Evolutionary conservation across 345 rosid species (phyloP), one percentile per base, ranked within the genome.

Genomic region (Fremontodendron californicum): DNA sequence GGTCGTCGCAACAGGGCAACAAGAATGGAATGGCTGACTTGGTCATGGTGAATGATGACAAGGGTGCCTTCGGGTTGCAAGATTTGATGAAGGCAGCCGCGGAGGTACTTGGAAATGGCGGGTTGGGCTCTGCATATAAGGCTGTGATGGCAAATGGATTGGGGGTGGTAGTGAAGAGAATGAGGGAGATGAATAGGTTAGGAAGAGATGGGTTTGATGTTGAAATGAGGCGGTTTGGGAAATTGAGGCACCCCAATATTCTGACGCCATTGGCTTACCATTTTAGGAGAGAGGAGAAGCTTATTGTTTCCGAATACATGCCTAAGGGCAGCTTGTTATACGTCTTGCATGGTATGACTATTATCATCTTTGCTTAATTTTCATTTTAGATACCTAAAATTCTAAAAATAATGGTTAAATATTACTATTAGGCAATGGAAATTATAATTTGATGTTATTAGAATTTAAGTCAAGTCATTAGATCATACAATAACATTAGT

Each of bases 61-160:
- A 84, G 81, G 93, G 90, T 25, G 55, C 83, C 0, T 92, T 94
- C 21, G 91, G 90, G 66, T 78, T 93, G 81, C 81, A 89, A 0
- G 97, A 94, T 85, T 79, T 94, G 76, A 94, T 94, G 98, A 92
- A 88, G 79, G 97, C 98, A 1, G 90, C 97, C 1, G 98, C 98
- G 0, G 97, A 93, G 81, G 97, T 91, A 67, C 78, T 94, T 3
- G 98, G 97, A 25, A 94, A 89, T 45, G 94, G 98, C 27, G 89
- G 95, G 15, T 74, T 94, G 66, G 98, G 98, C 49, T 94, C 98
- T 49, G 90, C 97, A 4, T 94, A 94, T 39, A 94, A 91, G 85
- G 98, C 98, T 0, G 86, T 82, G 27, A 85, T 94, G 97, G 48
- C 83, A 0, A 93, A 76, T 69, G 97, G 96, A 27, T 52, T 91